Conservation (phyloP, 2,329 filamentous ascomycete species). For the Cladophialophora exuberans region DNA sequence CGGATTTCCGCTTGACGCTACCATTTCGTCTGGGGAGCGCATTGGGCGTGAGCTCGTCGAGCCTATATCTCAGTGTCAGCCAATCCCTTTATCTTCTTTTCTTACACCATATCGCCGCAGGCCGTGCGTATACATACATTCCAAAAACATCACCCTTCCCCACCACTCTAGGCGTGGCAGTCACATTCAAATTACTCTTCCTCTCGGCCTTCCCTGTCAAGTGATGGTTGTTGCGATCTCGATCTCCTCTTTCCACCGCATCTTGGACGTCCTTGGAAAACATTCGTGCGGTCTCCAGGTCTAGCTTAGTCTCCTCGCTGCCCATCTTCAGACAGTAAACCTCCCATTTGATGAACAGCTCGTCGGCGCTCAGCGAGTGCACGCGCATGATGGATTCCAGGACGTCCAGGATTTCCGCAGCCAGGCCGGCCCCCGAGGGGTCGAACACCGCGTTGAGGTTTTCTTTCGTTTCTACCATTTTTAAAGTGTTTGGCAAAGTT, state of each 20-base stretch:
- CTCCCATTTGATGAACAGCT: slow-evolving; percentile 98
- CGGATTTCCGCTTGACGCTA: slow-evolving; percentile 57
- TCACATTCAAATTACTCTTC: slow-evolving; percentile 58
- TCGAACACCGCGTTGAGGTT: slow-evolving; percentile 65
- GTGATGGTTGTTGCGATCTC: slow-evolving; percentile 62
- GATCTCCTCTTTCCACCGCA: slow-evolving; percentile 74
- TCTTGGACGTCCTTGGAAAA: slow-evolving; percentile 90
- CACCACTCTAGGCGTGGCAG: slow-evolving; percentile 63
- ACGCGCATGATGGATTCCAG: slow-evolving; percentile 84
- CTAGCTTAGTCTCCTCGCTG: slow-evolving; percentile 71
- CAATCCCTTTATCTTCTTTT: no score
- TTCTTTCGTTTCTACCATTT: slow-evolving; percentile 49
- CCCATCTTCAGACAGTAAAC: slow-evolving; percentile 96
- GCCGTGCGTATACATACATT: slow-evolving; percentile 58
- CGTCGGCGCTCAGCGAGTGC: slow-evolving; percentile 78
- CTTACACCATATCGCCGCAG: no score
- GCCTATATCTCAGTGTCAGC: slow-evolving; percentile 43
- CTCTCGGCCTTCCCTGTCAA: slow-evolving; percentile 67
- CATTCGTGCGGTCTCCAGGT: slow-evolving; percentile 70
- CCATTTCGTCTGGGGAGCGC: slow-evolving; percentile 54
- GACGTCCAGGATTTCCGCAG: slow-evolving; percentile 77
- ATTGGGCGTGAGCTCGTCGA: slow-evolving; percentile 70
- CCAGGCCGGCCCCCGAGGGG: slow-evolving; percentile 60
- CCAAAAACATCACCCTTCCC: slow-evolving; percentile 74
- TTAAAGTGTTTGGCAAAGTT: not conserved